A percentile compares a stretch with the other conserved stretches of the same genome.
These are phyloP conservation scores for Aspergillus caelatus DNA, from an alignment of 2,329 filamentous ascomycete genomes.

Conservation along the genomic window DNA sequence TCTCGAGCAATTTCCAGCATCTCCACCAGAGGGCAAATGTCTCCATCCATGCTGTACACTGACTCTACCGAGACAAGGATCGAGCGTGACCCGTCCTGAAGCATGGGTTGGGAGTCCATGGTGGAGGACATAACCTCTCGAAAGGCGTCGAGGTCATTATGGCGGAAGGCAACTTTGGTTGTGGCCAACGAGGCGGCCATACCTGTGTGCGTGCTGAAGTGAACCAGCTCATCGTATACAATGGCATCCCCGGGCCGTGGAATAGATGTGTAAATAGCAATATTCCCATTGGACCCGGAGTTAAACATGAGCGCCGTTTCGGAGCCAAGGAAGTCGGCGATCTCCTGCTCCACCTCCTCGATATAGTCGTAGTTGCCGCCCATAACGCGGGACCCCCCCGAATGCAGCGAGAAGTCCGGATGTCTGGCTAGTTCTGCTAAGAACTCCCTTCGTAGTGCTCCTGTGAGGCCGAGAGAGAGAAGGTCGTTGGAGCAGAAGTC, in stretches of 20 bases:
- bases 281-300: constrained; percentile 43
- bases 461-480: constrained; percentile 15
- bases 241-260: constrained; percentile 58
- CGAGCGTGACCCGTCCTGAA: constrained; percentile 30
- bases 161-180: constrained; percentile 38
- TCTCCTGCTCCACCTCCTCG: constrained; percentile 51
- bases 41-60: constrained; percentile 55
- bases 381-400: constrained; percentile 50
- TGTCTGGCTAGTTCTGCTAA: constrained; percentile 43
- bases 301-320: constrained; percentile 56
- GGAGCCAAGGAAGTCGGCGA: constrained; percentile 57
- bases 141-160: constrained; percentile 37
- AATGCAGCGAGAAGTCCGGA: constrained; percentile 34
- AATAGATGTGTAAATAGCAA: constrained; percentile 55
- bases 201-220: constrained; percentile 71
- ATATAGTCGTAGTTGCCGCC: constrained; percentile 58
- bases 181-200: constrained; percentile 60
- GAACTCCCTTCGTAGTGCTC: constrained; percentile 43
- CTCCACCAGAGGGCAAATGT: constrained; percentile 44
- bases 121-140: background rate
- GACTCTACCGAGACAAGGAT: constrained; percentile 48
- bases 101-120: constrained; percentile 14
- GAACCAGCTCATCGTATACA: constrained; percentile 68
- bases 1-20: constrained; percentile 41
- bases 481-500: constrained; percentile 10